Base-by-base conservation (phyloP, 176 grass and related monocot species). In the Alopecurus myosuroides region DNA sequence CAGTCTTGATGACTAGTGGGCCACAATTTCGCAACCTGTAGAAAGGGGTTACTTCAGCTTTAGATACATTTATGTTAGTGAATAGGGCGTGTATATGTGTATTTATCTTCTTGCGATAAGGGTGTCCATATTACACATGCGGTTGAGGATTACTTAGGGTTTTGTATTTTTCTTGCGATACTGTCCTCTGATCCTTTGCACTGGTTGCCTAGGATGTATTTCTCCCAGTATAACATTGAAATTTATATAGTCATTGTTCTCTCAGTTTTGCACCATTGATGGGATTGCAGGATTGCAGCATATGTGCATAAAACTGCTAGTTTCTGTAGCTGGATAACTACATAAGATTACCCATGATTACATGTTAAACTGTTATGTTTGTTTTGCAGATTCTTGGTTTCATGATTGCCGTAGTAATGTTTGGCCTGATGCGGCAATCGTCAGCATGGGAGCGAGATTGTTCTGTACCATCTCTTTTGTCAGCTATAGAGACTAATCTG, bases 381-480 rank as follows among this genome's bases (percentile, higher is more conserved):
- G 12, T 82, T 53, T 81, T 94, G 85, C 91, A 99, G 97, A 96
- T 99, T 86, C 79, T 89, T 77, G 93, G 93, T 79, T 94, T 99
- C 88, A 96, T 96, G 97, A 77, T 96, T 64, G 88, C 89, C 20
- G 56, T 84, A 61, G 90, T 94, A 42, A 87, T 99, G 72, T 99
- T 99, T 63, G 97, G 87, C 56, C 85, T 99, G 61, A 99, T 94
- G 91, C 77, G 85, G 83, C 97, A 99, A 84, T 83, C 89, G 18
- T 86, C 64, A 81, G 91, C 97, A 87, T 96, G 93, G 93, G 97
- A 99, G 78, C 23, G 80, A 45, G 97, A 99, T 89, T 88, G 81
- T 87, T 91, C 93, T 65, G 69, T 96, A 55, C 93, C 93, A 62
- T 96, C 97, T 74, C 83, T 99, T 81, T 91, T 96, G 81, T 86